Evolutionary conservation across 192 early-diverging fungal species (phyloP), one percentile per base, ranked within the genome.

Genomic region (Kappamyces sp.): DNA sequence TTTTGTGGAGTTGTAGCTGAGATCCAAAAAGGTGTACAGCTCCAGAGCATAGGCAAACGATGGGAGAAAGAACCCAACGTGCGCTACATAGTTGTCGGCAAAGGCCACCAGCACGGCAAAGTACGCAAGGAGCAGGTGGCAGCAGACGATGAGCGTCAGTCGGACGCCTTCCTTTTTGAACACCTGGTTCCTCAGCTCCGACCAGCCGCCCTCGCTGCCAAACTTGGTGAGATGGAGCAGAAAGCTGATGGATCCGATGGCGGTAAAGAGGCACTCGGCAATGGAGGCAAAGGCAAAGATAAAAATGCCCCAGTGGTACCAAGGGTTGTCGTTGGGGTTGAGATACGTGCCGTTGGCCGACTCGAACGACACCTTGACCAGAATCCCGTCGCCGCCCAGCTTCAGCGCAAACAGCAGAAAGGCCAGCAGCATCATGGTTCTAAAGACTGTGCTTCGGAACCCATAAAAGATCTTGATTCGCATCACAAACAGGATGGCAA

Each of bases 1-100:
- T 34, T 57, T 57, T 57, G 54, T 44, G 0, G 54, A 57, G 46
- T 34, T 57, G 54, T 57, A 57, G 38, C 54, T 57, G 4, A 57
- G 54, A 34, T 57, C 54, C 5, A 57, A 34, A 32, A 57, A 57
- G 9, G 54, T 23, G 38, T 57, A 57, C 6, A 57, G 33, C 33
- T 57, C 54, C 4, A 57, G 38, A 5, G 36, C 36, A 40, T 57
- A 57, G 12, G 38, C 31, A 31, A 57, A n/a, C 13, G 54, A 57
- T 1, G 44, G 44, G 12, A 46, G 44, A 57, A 36, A 57, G 54
- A 57, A 57, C 2, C 54, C 54, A 40, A 23, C 46, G 38, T 57
- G 54, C 23, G 36, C 32, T 5, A 57, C 46, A 15, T 23, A 57
- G 15, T 57, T 57, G 15, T 57, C 54, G 33, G 42, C 38, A 13